These are phyloP conservation scores for Cochlearia excelsa DNA, from an alignment of 345 rosid genomes.

Conservation along the genomic window DNA sequence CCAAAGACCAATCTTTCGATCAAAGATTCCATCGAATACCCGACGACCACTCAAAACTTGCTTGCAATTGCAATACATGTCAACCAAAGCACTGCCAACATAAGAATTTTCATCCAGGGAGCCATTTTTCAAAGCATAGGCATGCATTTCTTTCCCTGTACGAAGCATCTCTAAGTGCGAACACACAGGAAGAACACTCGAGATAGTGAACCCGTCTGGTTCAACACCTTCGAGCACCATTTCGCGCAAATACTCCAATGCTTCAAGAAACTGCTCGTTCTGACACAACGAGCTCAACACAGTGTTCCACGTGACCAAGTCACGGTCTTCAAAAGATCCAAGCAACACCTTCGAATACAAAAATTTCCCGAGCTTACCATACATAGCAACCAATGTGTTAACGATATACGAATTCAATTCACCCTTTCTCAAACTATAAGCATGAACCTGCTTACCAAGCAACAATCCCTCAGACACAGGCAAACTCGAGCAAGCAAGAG, in stretches of 20 bases:
- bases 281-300: slow-evolving; percentile 67
- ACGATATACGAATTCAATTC: slow-evolving; percentile 54
- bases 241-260: slow-evolving; percentile 43
- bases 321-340: slow-evolving; percentile 51
- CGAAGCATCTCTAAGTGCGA: slow-evolving; percentile 59
- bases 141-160: slow-evolving; percentile 78
- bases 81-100: slow-evolving; percentile 88
- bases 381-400: slow-evolving; percentile 83
- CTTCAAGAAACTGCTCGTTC: slow-evolving; percentile 58
- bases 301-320: slow-evolving; percentile 86
- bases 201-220: slow-evolving; percentile 72
- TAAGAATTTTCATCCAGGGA: slow-evolving; percentile 63
- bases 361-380: slow-evolving; percentile 62
- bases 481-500: slow-evolving; percentile 70
- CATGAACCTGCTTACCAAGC: slow-evolving; percentile 81
- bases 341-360: slow-evolving; percentile 46
- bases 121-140: slow-evolving; percentile 65
- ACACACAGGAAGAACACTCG: slow-evolving; percentile 89
- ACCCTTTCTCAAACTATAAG: slow-evolving; percentile 56
- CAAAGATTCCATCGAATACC: slow-evolving; percentile 53
- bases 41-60: slow-evolving; percentile 55
- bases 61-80: slow-evolving; percentile 86
- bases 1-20: slow-evolving; percentile 61
- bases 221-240: slow-evolving; percentile 61
- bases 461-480: slow-evolving; percentile 38